phyloP scores from a whole-genome alignment of 2,329 filamentous ascomycete genomes.

The Ophiostoma sp. region DNA sequence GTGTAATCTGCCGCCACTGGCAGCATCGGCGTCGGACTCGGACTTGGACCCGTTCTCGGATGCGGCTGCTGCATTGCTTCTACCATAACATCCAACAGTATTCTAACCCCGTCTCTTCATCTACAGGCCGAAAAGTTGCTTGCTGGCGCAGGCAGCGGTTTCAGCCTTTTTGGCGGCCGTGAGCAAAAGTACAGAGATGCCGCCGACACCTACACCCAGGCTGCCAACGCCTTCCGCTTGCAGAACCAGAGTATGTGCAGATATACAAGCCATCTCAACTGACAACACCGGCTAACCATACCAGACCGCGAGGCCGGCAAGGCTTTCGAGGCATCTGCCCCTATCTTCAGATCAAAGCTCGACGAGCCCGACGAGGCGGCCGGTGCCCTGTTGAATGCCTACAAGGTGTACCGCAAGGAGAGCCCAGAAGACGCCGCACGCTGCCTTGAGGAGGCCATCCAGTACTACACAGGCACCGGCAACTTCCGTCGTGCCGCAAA shows the following conservation, averaged over 20 bases:
- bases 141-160: constrained; percentile 68
- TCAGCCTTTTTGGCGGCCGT: constrained; percentile 81
- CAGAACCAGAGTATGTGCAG: constrained; percentile 66
- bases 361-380: constrained; percentile 91
- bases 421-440: constrained; percentile 77
- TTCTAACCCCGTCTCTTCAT: neutral
- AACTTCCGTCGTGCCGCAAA: constrained; percentile 88
- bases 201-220: constrained; percentile 79
- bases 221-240: constrained; percentile 86
- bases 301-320: constrained; percentile 78
- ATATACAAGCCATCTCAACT: no score
- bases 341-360: constrained; percentile 71
- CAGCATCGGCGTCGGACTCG: neutral
- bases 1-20: constrained; percentile 23
- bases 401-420: constrained; percentile 87
- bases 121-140: constrained; percentile 79
- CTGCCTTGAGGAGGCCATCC: constrained; percentile 72
- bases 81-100: neutral
- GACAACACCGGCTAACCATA: neutral
- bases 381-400: constrained; percentile 82
- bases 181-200: constrained; percentile 88
- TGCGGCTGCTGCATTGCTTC: neutral
- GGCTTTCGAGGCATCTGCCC: constrained; percentile 80
- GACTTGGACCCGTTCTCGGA: neutral
- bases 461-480: constrained; percentile 80